Base-by-base conservation (phyloP, 495 filamentous ascomycete species). In the Viridothelium virens region DNA sequence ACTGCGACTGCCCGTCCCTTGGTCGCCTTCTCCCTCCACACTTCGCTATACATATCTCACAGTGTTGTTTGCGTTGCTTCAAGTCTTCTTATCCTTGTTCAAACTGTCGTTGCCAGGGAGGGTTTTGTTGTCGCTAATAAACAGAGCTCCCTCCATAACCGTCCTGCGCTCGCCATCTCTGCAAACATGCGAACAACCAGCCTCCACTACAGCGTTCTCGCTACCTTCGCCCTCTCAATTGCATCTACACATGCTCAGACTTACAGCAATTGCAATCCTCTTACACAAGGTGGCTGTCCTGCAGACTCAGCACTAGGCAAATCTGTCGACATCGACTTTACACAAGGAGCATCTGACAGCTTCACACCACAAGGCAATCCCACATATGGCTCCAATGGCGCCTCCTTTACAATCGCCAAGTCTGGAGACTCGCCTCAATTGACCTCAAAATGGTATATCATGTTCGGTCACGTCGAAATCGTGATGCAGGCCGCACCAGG, bases 381-480 rank as follows among this genome's bases (percentile, higher is more conserved):
- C 66, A 77, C 69, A 38, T 89, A 83, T 68, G 80, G 78, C 38
- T 69, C 71, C 33, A 74, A 83, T 61, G 87, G 87, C 44, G 88
- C 86, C 39, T 82, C 81, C 63, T 90, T 95, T 81, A 89, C 84
- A 61, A 83, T 96, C 74, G 75, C 72, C 71, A 85, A 91, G 77
- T 77, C 82, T 67, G 84, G 85, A 66, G 87, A 94, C 70, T 84
- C 88, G 2, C 89, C 91, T 16, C 91, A 89, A 41, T 85, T 95
- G 69, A 79, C 84, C 61, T 84, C 88, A 46, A 81, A 87, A 67
- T 90, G 87, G 73, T 90, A 89, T 79, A 84, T 93, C 80, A 86
- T 92, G 77, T 92, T 87, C 70, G 91, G 90, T 53, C 81, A 83
- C 66, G 81, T 88, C 56, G 86, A 89, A 70, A 83, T 92, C 47